phyloP scores from a whole-genome alignment of 148 eudicot species.

The Oxyria digyna region DNA sequence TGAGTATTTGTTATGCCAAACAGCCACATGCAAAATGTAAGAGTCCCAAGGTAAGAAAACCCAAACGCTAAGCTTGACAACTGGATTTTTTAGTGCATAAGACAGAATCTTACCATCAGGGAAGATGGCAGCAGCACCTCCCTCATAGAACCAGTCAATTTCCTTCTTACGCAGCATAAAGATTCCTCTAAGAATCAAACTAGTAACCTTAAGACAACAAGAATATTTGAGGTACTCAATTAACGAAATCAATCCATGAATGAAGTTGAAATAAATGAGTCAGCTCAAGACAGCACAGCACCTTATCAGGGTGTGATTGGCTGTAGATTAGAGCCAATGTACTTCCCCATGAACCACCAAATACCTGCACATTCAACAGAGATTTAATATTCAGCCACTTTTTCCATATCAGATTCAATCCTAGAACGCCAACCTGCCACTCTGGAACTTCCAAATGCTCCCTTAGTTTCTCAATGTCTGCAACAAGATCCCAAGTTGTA shows the following conservation, averaged over 20 bases:
- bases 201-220: constrained; percentile 55
- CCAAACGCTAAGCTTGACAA: background rate
- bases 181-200: constrained; percentile 87
- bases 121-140: constrained; percentile 88
- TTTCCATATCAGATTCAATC: background rate
- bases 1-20: background rate
- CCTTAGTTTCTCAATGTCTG: constrained; percentile 80
- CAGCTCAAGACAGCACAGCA: constrained; percentile 11
- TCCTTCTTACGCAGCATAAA: constrained; percentile 95
- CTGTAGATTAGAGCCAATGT: constrained; percentile 97
- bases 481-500: constrained; percentile 95
- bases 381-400: background rate
- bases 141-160: constrained; percentile 98
- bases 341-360: constrained; percentile 99
- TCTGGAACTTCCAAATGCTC: constrained; percentile 78
- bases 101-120: constrained; percentile 65
- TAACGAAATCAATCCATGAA: background rate
- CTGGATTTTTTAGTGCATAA: background rate
- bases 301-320: constrained; percentile 86
- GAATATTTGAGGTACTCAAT: background rate
- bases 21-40: background rate
- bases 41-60: background rate
- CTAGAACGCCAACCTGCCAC: constrained; percentile 60
- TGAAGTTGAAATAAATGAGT: background rate
- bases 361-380: constrained; percentile 43